A percentile compares a stretch with the other conserved stretches of the same genome.
phyloP scores from a whole-genome alignment of 1,284 basidiomycete genomes.

The Apiotrichum veenhuisii region DNA sequence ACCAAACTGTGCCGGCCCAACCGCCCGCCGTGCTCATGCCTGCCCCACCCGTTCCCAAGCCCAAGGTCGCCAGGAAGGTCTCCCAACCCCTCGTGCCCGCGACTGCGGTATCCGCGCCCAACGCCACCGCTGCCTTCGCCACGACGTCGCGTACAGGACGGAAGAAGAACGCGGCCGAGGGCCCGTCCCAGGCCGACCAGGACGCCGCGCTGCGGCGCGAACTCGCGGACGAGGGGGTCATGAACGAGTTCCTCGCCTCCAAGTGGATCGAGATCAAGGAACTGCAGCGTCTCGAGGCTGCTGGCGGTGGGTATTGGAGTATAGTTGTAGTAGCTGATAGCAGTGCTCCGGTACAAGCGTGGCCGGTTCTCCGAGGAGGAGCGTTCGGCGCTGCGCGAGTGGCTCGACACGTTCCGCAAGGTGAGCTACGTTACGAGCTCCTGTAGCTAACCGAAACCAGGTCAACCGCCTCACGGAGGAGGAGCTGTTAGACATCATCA shows the following conservation, averaged over 20 bases:
- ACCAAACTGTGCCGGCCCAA: neutral
- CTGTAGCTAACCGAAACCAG: neutral
- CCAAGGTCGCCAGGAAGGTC: neutral
- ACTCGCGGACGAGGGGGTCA: constrained; percentile 16
- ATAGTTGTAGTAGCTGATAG: constrained; percentile 7
- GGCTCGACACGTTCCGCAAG: constrained; percentile 27
- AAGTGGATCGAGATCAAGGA: constrained; percentile 28
- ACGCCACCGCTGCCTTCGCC: neutral
- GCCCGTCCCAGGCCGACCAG: constrained; percentile 1
- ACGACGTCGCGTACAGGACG: neutral
- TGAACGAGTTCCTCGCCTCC: constrained; percentile 31
- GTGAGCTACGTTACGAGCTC: neutral
- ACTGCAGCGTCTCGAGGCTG: constrained; percentile 31
- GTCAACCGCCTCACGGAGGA: constrained; percentile 14
- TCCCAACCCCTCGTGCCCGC: neutral
- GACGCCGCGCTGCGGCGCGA: constrained; percentile 15
- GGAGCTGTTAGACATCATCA: constrained; percentile 30
- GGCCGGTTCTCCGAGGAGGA: constrained; percentile 35
- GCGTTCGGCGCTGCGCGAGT: constrained; percentile 22
- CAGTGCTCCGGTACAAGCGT: constrained; percentile 36
- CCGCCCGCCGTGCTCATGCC: neutral
- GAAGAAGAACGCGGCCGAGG: constrained; percentile 5
- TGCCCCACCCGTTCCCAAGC: neutral
- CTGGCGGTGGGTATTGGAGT: constrained; percentile 29
- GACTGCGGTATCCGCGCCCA: neutral